Evolutionary conservation across 148 eudicot species (phyloP).

Genomic region (Camellia sinensis): DNA sequence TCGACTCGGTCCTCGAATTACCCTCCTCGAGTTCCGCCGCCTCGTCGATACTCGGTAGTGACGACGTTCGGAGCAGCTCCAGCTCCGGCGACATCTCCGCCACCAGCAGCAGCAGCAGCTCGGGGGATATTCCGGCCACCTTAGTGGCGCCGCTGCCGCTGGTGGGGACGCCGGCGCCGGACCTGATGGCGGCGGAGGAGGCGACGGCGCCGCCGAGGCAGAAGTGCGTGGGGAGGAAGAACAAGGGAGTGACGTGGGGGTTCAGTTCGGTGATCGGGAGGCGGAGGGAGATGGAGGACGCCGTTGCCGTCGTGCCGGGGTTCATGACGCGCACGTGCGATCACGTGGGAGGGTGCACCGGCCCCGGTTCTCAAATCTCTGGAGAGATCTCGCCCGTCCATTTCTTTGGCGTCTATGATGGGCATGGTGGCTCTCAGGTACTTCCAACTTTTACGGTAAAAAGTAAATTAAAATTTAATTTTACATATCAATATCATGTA

Average conservation of each 20-base stretch:
- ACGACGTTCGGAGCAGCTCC: constrained; percentile 15
- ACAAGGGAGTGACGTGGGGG: constrained; percentile 58
- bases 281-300: constrained; percentile 84
- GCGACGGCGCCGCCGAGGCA: constrained; percentile 13
- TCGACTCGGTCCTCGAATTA: background rate
- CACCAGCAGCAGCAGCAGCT: constrained; percentile 35
- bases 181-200: background rate
- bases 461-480: too few species aligned
- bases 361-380: constrained; percentile 36
- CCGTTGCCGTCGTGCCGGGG: constrained; percentile 53
- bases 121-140: constrained; percentile 39
- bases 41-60: constrained; percentile 17
- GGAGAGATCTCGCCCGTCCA: constrained; percentile 41
- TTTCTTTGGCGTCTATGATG: constrained; percentile 85
- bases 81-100: constrained; percentile 29
- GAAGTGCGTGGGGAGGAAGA: constrained; percentile 49
- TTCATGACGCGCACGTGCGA: constrained; percentile 48
- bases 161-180: background rate
- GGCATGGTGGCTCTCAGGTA: constrained; percentile 88
- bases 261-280: constrained; percentile 60
- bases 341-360: constrained; percentile 56
- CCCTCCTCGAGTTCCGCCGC: constrained; percentile 13
- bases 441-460: background rate
- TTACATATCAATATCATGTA: too few species aligned
- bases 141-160: constrained; percentile 11